Conservation (phyloP, 140 eudicot species). For the Ambrosia hybrid region DNA sequence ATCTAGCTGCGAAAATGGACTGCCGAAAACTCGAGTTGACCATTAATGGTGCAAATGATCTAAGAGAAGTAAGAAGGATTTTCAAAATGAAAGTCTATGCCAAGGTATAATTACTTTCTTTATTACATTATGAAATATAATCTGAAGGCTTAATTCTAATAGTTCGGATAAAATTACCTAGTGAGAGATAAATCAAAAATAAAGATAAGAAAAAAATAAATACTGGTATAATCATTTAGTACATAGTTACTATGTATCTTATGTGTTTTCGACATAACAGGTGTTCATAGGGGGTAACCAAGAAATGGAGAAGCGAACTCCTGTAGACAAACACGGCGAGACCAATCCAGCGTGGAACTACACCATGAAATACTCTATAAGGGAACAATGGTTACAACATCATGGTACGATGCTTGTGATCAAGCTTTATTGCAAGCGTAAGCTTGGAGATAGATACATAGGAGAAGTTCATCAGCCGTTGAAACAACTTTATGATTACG, state of each 20-base stretch:
- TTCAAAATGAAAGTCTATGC: constrained; percentile 67
- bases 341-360: constrained; percentile 63
- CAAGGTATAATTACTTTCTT: constrained; percentile 32
- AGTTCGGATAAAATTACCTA: not conserved
- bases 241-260: no score
- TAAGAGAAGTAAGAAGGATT: constrained; percentile 50
- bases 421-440: constrained; percentile 64
- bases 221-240: no score
- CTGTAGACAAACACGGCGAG: constrained; percentile 47
- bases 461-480: constrained; percentile 62
- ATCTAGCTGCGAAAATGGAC: constrained; percentile 43
- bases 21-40: constrained; percentile 65
- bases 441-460: constrained; percentile 64
- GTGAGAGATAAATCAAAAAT: no score
- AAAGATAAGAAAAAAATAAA: no score
- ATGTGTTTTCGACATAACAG: constrained; percentile 11
- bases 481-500: constrained; percentile 59
- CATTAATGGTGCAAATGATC: constrained; percentile 48
- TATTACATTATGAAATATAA: not conserved
- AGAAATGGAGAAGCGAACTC: constrained; percentile 46
- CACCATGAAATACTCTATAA: constrained; percentile 42
- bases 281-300: constrained; percentile 37
- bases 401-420: constrained; percentile 49
- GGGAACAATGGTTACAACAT: constrained; percentile 45
- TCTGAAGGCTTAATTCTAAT: not conserved